Conservation (phyloP, 768 basidiomycete genomes). For the Termitomyces sp. region DNA sequence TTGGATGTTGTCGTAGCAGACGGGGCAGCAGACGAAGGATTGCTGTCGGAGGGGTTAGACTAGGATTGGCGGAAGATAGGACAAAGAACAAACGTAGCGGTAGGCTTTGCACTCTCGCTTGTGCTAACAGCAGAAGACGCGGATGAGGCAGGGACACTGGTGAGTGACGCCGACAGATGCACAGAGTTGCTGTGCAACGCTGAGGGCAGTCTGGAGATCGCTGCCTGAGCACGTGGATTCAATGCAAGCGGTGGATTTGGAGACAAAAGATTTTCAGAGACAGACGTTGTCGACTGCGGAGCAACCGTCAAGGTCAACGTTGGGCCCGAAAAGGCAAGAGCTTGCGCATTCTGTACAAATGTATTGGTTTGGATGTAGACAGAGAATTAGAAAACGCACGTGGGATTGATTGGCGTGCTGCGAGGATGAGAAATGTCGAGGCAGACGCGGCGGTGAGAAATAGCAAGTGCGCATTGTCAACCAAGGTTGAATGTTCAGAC, state of each 20-base stretch:
- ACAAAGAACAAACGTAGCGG: no score
- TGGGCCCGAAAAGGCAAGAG: constrained; percentile 34
- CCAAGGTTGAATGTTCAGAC: no score
- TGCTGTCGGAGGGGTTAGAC: no score
- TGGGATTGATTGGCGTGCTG: constrained; percentile 31
- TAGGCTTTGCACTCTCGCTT: no score
- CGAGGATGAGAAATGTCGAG: constrained; percentile 26
- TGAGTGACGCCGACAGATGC: constrained; percentile 42
- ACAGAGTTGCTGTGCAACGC: constrained; percentile 37
- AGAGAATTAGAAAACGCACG: constrained; percentile 18
- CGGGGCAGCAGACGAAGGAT: no score
- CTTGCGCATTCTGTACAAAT: constrained; percentile 41
- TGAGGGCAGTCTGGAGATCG: constrained; percentile 41
- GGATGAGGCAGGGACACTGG: not conserved
- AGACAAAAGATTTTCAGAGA: constrained; percentile 52
- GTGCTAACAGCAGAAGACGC: no score
- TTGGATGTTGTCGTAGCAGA: no score
- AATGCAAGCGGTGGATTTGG: constrained; percentile 43
- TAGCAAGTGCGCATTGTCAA: no score
- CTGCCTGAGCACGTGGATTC: constrained; percentile 32
- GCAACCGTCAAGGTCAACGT: constrained; percentile 42
- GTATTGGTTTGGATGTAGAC: not conserved
- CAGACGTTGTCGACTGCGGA: constrained; percentile 43
- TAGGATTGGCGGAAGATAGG: no score
- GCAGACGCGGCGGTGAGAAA: constrained; percentile 34